These are phyloP conservation scores for Suillus clintonianus DNA, from an alignment of 768 basidiomycete genomes.

Conservation along the genomic window DNA sequence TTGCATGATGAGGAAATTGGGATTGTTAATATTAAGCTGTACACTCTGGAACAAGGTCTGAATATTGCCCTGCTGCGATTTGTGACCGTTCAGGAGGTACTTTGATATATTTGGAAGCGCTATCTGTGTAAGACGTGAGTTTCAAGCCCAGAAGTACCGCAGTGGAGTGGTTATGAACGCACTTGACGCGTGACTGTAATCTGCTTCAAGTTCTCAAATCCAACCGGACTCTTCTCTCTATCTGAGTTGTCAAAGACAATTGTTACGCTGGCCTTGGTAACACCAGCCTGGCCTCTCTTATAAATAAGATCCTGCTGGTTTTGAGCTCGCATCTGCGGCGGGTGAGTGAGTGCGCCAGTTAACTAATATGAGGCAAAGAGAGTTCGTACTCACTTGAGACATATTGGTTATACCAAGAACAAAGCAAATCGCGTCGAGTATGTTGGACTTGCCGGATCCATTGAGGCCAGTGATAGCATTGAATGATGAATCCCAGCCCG, in stretches of 20 bases:
- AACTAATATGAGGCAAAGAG: background rate
- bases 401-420: constrained; percentile 98
- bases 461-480: constrained; percentile 97
- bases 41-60: constrained; percentile 96
- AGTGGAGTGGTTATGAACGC: constrained; percentile 18
- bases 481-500: constrained; percentile 97
- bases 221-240: constrained; percentile 77
- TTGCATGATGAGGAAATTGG: constrained; percentile 99
- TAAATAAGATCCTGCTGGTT: constrained; percentile 99
- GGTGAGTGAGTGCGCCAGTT: background rate
- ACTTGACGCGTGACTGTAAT: constrained; percentile 98
- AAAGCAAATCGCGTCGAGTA: constrained; percentile 98
- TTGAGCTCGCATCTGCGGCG: constrained; percentile 79
- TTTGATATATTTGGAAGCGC: constrained; percentile 92
- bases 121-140: constrained; percentile 52
- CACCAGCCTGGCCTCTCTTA: constrained; percentile 96
- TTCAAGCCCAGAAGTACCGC: background rate
- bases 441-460: constrained; percentile 98
- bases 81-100: constrained; percentile 95
- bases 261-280: constrained; percentile 96
- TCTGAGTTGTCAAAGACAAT: constrained; percentile 99
- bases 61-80: constrained; percentile 78
- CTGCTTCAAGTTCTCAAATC: constrained; percentile 77
- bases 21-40: constrained; percentile 98
- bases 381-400: constrained; percentile 61